Evolutionary conservation across 345 rosid species (phyloP).

Genomic region (Chamaenerion angustifolium): DNA sequence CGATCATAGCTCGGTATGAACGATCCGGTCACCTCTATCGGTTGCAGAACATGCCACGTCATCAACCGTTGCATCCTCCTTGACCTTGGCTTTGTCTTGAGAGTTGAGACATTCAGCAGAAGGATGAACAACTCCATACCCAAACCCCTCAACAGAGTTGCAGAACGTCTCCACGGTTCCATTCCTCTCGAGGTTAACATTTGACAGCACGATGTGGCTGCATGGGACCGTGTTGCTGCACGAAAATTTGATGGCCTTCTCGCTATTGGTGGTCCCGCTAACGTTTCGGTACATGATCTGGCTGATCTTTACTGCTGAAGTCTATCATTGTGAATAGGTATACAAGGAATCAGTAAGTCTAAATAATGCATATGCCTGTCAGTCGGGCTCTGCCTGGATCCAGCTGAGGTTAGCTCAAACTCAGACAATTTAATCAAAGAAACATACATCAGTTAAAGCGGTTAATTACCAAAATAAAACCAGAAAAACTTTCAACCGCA

Average conservation of each 20-base stretch:
- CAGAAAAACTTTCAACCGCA: too few relatives aligned
- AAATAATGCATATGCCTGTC: too few relatives aligned
- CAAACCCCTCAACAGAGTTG: conserved; percentile 78
- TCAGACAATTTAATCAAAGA: too few relatives aligned
- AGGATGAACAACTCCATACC: conserved; percentile 70
- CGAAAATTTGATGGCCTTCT: conserved; percentile 70
- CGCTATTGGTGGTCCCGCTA: conserved; percentile 62
- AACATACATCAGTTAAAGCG: too few relatives aligned
- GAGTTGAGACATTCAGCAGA: conserved; percentile 81
- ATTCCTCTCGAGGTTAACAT: conserved; percentile 57
- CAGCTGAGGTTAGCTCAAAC: too few relatives aligned
- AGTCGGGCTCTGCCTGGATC: too few relatives aligned
- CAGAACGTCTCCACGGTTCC: conserved; percentile 80
- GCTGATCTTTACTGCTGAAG: conserved; percentile 68
- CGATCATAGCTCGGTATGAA: conserved; percentile 55
- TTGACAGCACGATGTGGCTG: conserved; percentile 59
- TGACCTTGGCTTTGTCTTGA: conserved; percentile 33
- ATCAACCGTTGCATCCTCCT: not conserved
- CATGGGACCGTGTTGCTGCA: conserved; percentile 93
- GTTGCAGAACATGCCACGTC: conserved; percentile 10
- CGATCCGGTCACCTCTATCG: conserved; percentile 12
- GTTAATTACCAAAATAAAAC: too few relatives aligned
- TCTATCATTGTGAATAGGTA: conserved; percentile 31
- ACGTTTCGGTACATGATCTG: conserved; percentile 84
- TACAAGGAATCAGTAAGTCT: too few relatives aligned